Conservation (phyloP, 2,329 filamentous ascomycete genomes). For the Mariannaea elegans region DNA sequence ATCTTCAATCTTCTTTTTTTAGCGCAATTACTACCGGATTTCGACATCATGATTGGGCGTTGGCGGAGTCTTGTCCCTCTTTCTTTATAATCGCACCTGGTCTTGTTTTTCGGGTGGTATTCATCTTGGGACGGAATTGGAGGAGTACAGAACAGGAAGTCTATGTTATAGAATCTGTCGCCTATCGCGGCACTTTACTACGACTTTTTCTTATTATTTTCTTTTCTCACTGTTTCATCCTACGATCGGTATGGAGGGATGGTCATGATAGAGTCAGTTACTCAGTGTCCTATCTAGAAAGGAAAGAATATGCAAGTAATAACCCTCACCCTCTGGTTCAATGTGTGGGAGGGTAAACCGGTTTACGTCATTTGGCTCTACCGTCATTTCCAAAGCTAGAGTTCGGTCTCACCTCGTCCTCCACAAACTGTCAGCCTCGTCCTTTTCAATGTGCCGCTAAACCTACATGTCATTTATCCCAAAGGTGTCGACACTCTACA, state of each 20-base stretch:
- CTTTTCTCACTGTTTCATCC: neutral
- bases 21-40: slow-evolving; percentile 27
- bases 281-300: slow-evolving; percentile 18
- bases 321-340: neutral
- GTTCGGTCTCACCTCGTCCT: too few relatives aligned
- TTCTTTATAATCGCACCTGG: slow-evolving; percentile 7
- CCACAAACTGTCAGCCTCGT: too few relatives aligned
- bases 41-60: slow-evolving; percentile 43
- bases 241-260: slow-evolving; percentile 11
- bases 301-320: slow-evolving; percentile 17
- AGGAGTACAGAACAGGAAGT: slow-evolving; percentile 37
- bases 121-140: slow-evolving; percentile 32
- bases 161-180: slow-evolving; percentile 14
- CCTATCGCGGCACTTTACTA: neutral
- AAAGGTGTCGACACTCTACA: too few relatives aligned
- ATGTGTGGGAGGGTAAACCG: slow-evolving; percentile 8
- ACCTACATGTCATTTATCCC: too few relatives aligned
- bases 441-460: too few relatives aligned
- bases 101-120: slow-evolving; percentile 23
- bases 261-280: slow-evolving; percentile 10
- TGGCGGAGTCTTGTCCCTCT: slow-evolving; percentile 30
- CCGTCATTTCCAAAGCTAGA: too few relatives aligned
- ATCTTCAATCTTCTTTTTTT: slow-evolving; percentile 26
- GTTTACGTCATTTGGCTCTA: neutral
- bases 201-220: slow-evolving; percentile 4